Evolutionary conservation across 768 basidiomycete genomes (phyloP).

Genomic region (Boletus pseudopeckii): DNA sequence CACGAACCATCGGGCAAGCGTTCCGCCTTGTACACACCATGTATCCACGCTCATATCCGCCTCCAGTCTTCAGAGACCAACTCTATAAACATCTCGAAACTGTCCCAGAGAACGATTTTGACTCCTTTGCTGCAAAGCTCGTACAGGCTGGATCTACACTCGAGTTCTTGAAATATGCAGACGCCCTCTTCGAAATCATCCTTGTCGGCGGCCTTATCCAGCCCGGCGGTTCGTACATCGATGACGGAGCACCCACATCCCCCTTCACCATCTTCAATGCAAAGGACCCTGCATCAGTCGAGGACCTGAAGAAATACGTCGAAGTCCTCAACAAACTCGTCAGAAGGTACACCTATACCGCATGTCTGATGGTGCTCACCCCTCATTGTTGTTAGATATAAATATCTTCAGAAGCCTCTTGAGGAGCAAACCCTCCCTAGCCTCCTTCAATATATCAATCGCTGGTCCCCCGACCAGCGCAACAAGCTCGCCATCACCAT

Average conservation of each 20-base stretch:
- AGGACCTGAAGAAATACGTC: constrained; percentile 88
- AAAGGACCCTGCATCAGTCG: constrained; percentile 71
- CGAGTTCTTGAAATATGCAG: constrained; percentile 96
- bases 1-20: constrained; percentile 77
- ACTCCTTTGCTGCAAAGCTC: constrained; percentile 76
- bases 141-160: constrained; percentile 89
- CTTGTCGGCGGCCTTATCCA: constrained; percentile 95
- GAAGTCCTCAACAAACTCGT: constrained; percentile 96
- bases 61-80: constrained; percentile 85
- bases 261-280: constrained; percentile 88
- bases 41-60: constrained; percentile 11
- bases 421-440: constrained; percentile 80
- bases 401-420: constrained; percentile 97
- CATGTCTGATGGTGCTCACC: constrained; percentile 1
- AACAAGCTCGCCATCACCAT: constrained; percentile 81
- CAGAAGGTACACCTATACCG: constrained; percentile 59
- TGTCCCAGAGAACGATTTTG: constrained; percentile 76
- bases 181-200: constrained; percentile 92
- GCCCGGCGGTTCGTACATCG: constrained; percentile 89
- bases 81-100: constrained; percentile 89
- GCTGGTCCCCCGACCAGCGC: constrained; percentile 73
- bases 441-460: constrained; percentile 85
- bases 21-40: neutral
- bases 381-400: constrained; percentile 62
- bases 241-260: constrained; percentile 79